Evolutionary conservation across 2,329 filamentous ascomycete species (phyloP).

Genomic region (Cordyceps pruinosa): DNA sequence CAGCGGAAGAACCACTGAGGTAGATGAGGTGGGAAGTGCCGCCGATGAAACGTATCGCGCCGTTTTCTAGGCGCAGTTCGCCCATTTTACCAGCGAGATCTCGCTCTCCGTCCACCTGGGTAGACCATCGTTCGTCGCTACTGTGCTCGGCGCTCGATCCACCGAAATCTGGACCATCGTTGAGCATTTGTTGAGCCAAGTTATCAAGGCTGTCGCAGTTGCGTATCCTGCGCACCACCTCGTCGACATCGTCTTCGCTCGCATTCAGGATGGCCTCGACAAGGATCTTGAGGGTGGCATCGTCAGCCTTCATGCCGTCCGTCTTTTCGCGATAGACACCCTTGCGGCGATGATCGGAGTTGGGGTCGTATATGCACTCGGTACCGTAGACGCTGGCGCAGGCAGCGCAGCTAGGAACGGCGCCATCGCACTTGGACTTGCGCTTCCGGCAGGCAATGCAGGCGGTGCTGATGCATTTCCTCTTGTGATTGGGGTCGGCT

Average conservation of each 20-base stretch:
- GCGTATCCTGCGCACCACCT: slow-evolving; percentile 77
- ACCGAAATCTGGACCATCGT: slow-evolving; percentile 14
- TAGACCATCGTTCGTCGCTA: slow-evolving; percentile 34
- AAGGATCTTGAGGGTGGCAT: slow-evolving; percentile 83
- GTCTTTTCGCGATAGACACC: slow-evolving; percentile 94
- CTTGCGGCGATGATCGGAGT: slow-evolving; percentile 91
- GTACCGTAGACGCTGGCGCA: slow-evolving; percentile 90
- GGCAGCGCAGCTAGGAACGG: slow-evolving; percentile 85
- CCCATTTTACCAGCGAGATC: slow-evolving; percentile 91
- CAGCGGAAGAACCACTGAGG: slow-evolving; percentile 45
- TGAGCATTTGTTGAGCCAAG: slow-evolving; percentile 48
- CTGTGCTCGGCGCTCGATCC: slow-evolving; percentile 26
- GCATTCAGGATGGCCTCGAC: slow-evolving; percentile 90
- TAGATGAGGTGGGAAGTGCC: slow-evolving; percentile 93
- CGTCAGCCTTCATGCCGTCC: slow-evolving; percentile 78
- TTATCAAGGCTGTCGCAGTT: slow-evolving; percentile 66
- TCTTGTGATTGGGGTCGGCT: slow-evolving; percentile 50
- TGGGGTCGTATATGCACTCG: slow-evolving; percentile 89
- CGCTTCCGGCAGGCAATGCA: slow-evolving; percentile 73
- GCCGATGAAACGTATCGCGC: slow-evolving; percentile 82
- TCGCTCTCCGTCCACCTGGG: slow-evolving; percentile 55
- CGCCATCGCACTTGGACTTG: slow-evolving; percentile 89
- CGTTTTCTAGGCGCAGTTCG: slow-evolving; percentile 79
- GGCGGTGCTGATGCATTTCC: slow-evolving; percentile 76
- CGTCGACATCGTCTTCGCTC: slow-evolving; percentile 75